A percentile compares a stretch with the other conserved stretches of the same genome.
Conservation (phyloP, 2,329 filamentous ascomycete genomes). For the Scytalidium lignicola region DNA sequence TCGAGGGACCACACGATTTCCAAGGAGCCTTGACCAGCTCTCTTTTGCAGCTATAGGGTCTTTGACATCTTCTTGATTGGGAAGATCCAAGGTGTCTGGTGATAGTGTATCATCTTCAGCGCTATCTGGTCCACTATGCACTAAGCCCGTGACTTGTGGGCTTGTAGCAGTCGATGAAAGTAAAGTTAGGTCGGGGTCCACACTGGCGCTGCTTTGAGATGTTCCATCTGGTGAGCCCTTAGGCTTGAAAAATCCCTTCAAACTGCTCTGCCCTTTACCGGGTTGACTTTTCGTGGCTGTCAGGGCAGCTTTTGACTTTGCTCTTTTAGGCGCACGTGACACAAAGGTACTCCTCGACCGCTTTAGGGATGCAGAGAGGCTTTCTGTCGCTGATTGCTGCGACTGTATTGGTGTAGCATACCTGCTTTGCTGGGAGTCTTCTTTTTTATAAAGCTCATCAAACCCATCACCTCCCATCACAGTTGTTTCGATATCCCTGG, state of each 20-base stretch:
- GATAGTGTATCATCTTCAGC: neutral
- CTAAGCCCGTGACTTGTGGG: neutral
- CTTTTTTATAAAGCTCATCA: neutral
- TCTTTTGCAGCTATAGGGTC: constrained; percentile 72
- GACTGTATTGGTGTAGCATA: constrained; percentile 4
- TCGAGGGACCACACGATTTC: constrained; percentile 65
- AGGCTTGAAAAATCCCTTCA: constrained; percentile 77
- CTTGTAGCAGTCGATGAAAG: neutral
- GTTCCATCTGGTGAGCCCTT: constrained; percentile 37
- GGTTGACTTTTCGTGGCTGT: constrained; percentile 42
- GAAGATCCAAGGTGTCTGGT: constrained; percentile 8
- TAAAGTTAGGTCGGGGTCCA: neutral
- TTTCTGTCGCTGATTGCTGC: neutral
- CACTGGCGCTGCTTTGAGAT: constrained; percentile 1
- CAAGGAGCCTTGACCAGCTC: constrained; percentile 80
- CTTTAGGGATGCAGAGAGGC: neutral
- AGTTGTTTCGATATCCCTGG: neutral
- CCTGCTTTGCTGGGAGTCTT: neutral
- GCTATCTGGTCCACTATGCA: neutral
- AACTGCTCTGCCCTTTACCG: constrained; percentile 28
- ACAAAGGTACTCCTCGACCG: neutral
- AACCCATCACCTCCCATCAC: neutral
- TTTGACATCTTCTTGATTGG: constrained; percentile 36
- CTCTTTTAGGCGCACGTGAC: constrained; percentile 39
- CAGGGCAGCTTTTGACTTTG: constrained; percentile 35